phyloP scores from a whole-genome alignment of 1,139 yeast genomes.

The Pichia sp. region DNA sequence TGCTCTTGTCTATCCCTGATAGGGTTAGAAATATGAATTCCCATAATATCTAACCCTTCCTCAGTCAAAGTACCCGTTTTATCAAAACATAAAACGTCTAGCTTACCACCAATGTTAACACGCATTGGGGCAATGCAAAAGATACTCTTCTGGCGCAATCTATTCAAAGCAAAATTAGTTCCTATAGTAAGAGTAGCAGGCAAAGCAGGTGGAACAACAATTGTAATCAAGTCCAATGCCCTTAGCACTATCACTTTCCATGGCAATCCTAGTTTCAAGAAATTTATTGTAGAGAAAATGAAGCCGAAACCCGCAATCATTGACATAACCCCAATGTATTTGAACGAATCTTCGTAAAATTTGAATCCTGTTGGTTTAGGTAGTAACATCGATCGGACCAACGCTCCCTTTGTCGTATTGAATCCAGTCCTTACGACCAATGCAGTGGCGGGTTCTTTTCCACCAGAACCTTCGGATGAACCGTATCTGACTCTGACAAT shows the following conservation, averaged over 20 bases:
- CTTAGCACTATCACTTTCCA: slow-evolving; percentile 69
- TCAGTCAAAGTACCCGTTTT: slow-evolving; percentile 97
- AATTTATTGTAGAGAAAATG: slow-evolving; percentile 74
- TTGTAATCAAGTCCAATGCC: slow-evolving; percentile 89
- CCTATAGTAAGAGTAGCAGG: slow-evolving; percentile 98
- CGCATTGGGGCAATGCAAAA: slow-evolving; percentile 92
- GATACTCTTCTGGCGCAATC: slow-evolving; percentile 64
- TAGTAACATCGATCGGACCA: slow-evolving; percentile 90
- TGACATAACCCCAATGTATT: slow-evolving; percentile 93
- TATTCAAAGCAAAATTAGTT: slow-evolving; percentile 80
- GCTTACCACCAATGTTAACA: slow-evolving; percentile 90
- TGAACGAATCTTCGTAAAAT: slow-evolving; percentile 89
- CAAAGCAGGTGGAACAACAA: slow-evolving; percentile 96
- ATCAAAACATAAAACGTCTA: slow-evolving; percentile 89
- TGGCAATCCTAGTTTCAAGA: slow-evolving; percentile 69
- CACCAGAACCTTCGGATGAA: slow-evolving; percentile 30
- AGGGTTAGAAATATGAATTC: slow-evolving; percentile 63
- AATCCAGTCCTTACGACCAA: slow-evolving; percentile 88
- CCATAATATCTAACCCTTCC: slow-evolving; percentile 90
- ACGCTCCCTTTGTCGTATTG: slow-evolving; percentile 92
- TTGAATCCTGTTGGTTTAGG: slow-evolving; percentile 94
- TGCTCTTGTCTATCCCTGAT: slow-evolving; percentile 50
- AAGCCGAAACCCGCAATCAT: slow-evolving; percentile 82
- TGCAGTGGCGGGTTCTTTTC: slow-evolving; percentile 75
- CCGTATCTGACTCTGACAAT: slow-evolving; percentile 75